Evolutionary conservation across 1,284 basidiomycete species (phyloP), one percentile per base, ranked within the genome.

Genomic region (Entoloma clypeatum): DNA sequence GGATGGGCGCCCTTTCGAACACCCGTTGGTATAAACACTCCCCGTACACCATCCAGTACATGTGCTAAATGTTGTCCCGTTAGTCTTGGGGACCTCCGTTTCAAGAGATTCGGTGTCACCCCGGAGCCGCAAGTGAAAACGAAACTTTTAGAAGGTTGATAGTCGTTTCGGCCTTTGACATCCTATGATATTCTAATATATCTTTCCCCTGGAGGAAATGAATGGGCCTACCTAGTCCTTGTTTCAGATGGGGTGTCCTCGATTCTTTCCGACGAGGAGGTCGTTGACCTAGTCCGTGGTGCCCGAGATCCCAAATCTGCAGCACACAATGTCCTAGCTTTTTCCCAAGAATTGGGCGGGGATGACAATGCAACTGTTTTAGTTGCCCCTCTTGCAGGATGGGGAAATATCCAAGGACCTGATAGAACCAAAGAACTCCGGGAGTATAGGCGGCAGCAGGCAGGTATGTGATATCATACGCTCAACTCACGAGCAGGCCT

Each of bases 1-100:
- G 93, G 92, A 97, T 97, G 86, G 95, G 95, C 6, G 90, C 85
- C 1, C 70, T 99, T 14, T 91, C 86, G 31, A 99, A 98, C 55
- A 98, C 96, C 7, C 71, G 95, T 60, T 86, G 89, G 79, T 90
- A 48, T 13, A 9, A 30, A 21, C 28, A 22, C 18, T 13, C 14
- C 7, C 18, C 7, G 23, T 45, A n/a, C 18, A 47, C 19, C 21
- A 40, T 50, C 24, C 53, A 35, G 9, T 22, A 33, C 7, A 23
- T 22, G 16, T 25, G 17, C 25, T 9, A 18, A 30, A 21, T 9
- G n/a, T 13, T 21, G 28, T 14, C 10, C 31, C 21, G 33, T 18
- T 51, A 92, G 90, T 43, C 76, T 99, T 39, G 95, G 95, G 22
- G 96, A 99, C 58, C 75, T 92, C 23, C 78, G 82, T 47, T 98